A percentile compares a stretch with the other conserved stretches of the same genome.
These are phyloP conservation scores for Trebouxia gelatinosa DNA, from an alignment of 163 green algal genomes.

Conservation along the genomic window DNA sequence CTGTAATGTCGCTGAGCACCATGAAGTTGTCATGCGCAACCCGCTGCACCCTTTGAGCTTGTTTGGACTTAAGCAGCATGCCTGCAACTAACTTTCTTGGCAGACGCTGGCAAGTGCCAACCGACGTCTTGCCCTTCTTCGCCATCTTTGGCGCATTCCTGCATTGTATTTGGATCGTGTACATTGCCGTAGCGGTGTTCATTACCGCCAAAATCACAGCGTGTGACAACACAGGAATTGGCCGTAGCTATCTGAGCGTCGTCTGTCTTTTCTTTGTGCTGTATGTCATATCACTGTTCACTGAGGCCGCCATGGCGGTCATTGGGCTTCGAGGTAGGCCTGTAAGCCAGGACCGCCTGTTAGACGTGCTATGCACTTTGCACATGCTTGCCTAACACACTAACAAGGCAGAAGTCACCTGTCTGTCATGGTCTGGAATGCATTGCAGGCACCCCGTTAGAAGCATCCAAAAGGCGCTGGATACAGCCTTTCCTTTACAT, in stretches of 20 bases:
- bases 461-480: neutral
- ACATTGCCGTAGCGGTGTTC: slow-evolving; percentile 8
- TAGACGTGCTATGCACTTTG: neutral
- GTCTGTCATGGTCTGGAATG: too few species aligned
- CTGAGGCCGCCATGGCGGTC: neutral
- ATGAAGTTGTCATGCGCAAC: too few species aligned
- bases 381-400: neutral
- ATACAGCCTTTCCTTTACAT: slow-evolving; percentile 6
- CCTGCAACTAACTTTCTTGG: neutral
- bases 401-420: neutral
- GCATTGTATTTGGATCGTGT: neutral
- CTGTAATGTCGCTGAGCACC: too few species aligned
- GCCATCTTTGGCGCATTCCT: neutral
- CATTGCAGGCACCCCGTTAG: slow-evolving; percentile 1
- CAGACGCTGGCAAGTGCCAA: slow-evolving; percentile 4
- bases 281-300: neutral
- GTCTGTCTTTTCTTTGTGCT: neutral
- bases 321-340: neutral
- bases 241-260: neutral
- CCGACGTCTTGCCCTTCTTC: slow-evolving; percentile 2
- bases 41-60: too few species aligned
- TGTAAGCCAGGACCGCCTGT: neutral
- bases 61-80: too few species aligned
- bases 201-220: neutral
- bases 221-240: neutral